A percentile compares a stretch with the other conserved stretches of the same genome.
Evolutionary conservation across 1,139 yeast genomes (phyloP).

Genomic region (Spathaspora sp.): DNA sequence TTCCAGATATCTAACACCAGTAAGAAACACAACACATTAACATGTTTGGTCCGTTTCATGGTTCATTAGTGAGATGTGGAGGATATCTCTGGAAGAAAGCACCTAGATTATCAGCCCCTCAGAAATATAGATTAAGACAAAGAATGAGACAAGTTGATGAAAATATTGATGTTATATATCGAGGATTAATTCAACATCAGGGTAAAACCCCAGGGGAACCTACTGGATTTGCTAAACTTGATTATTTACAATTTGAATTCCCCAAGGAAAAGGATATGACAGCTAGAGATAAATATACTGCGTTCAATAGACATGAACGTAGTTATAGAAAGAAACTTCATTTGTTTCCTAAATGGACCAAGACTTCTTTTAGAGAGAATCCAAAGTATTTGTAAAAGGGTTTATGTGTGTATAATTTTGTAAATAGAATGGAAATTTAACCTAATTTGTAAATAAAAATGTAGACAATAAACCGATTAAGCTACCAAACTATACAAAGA

Average conservation of each 20-base stretch:
- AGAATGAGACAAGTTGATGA: conserved; percentile 80
- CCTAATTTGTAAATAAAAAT: not conserved
- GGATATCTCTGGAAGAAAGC: conserved; percentile 82
- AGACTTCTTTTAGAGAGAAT: conserved; percentile 73
- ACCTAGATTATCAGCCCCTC: conserved; percentile 72
- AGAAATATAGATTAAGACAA: conserved; percentile 79
- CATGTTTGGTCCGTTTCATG: conserved; percentile 84
- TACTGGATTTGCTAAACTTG: conserved; percentile 52
- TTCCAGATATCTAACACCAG: not conserved
- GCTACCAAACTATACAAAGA: not conserved
- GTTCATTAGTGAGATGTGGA: conserved; percentile 62
- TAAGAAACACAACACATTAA: conserved; percentile 1
- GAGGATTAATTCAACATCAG: conserved; percentile 46
- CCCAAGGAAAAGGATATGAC: conserved; percentile 84
- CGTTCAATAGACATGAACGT: conserved; percentile 71
- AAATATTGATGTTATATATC: conserved; percentile 68
- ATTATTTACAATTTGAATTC: conserved; percentile 52
- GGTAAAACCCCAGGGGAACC: conserved; percentile 31
- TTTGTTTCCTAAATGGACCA: conserved; percentile 87
- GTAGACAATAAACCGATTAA: not conserved
- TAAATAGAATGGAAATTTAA: conserved; percentile 1
- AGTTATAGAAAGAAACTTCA: conserved; percentile 89
- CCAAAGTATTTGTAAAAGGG: conserved; percentile 67
- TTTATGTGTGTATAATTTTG: not conserved
- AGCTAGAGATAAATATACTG: conserved; percentile 81